These are phyloP conservation scores for Micractinium sp. DNA, from an alignment of 139 green algal genomes.

Conservation along the genomic window DNA sequence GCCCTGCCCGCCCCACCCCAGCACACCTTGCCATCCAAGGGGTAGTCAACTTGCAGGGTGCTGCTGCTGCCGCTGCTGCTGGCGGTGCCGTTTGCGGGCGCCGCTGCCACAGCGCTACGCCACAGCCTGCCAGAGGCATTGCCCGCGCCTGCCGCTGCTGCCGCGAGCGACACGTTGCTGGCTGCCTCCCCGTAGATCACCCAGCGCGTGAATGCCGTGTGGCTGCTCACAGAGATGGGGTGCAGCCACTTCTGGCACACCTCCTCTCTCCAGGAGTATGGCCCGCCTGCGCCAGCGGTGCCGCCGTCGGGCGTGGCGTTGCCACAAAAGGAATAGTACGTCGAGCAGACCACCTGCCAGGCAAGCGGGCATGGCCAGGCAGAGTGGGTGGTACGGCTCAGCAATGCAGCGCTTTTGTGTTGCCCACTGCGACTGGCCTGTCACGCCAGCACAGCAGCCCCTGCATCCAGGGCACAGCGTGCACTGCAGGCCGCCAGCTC, in stretches of 20 bases:
- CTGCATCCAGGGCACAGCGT: not conserved
- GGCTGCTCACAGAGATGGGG: constrained; percentile 66
- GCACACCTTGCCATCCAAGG: constrained; percentile 23
- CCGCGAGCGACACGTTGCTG: not conserved
- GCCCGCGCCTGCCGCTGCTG: not conserved
- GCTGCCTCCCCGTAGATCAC: constrained; percentile 74
- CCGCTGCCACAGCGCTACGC: not conserved
- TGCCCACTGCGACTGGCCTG: too few relatives aligned
- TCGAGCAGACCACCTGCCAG: constrained; percentile 53
- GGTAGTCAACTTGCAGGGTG: constrained; percentile 16
- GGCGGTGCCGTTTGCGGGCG: not conserved
- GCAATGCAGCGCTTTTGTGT: too few relatives aligned
- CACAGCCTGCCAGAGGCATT: not conserved
- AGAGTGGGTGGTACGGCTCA: too few relatives aligned
- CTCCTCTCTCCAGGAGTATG: constrained; percentile 21
- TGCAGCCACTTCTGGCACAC: constrained; percentile 80
- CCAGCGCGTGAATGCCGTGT: constrained; percentile 73
- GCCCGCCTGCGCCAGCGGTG: not conserved
- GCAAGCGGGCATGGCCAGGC: not conserved
- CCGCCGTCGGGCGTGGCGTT: constrained; percentile 41
- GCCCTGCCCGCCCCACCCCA: not conserved
- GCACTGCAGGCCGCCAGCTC: not conserved
- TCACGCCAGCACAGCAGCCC: too few relatives aligned
- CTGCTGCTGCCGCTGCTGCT: constrained; percentile 4
- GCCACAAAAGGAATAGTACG: constrained; percentile 84